phyloP scores from a whole-genome alignment of 2,329 filamentous ascomycete genomes.

The Exophiala viscosa region DNA sequence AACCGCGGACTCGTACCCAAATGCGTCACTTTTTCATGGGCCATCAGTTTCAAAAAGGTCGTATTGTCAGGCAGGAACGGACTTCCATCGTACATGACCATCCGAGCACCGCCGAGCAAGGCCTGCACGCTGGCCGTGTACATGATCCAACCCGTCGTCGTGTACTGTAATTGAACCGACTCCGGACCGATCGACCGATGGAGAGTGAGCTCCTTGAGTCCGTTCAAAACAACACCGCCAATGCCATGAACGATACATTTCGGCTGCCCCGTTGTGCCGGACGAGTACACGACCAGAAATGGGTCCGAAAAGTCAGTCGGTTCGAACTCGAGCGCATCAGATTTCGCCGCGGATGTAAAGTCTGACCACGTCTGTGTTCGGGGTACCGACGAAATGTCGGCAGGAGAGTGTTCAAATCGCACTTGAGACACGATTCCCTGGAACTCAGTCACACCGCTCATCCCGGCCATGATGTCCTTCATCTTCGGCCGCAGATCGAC shows the following conservation, averaged over 20 bases:
- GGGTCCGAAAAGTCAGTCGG: conserved; percentile 66
- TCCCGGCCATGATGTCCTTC: conserved; percentile 58
- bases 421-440: conserved; percentile 62
- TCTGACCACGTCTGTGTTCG: conserved; percentile 38
- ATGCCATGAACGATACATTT: conserved; percentile 79
- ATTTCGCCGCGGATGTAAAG: conserved; percentile 36
- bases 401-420: conserved; percentile 55
- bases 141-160: conserved; percentile 85
- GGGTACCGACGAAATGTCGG: conserved; percentile 56
- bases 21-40: conserved; percentile 63
- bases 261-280: conserved; percentile 76
- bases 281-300: conserved; percentile 72
- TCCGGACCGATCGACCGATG: conserved; percentile 47
- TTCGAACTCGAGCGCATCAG: conserved; percentile 34
- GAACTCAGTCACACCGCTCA: conserved; percentile 60
- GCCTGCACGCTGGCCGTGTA: conserved; percentile 57
- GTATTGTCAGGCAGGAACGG: conserved; percentile 68
- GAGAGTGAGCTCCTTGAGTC: conserved; percentile 58
- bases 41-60: conserved; percentile 61
- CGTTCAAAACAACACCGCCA: conserved; percentile 37
- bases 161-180: conserved; percentile 55
- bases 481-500: conserved; percentile 73
- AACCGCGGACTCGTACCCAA: conserved; percentile 66
- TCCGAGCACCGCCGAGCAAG: conserved; percentile 58
- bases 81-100: conserved; percentile 77